These are phyloP conservation scores for Diaporthe sp. DNA, from an alignment of 2,329 filamentous ascomycete species.

Conservation along the genomic window DNA sequence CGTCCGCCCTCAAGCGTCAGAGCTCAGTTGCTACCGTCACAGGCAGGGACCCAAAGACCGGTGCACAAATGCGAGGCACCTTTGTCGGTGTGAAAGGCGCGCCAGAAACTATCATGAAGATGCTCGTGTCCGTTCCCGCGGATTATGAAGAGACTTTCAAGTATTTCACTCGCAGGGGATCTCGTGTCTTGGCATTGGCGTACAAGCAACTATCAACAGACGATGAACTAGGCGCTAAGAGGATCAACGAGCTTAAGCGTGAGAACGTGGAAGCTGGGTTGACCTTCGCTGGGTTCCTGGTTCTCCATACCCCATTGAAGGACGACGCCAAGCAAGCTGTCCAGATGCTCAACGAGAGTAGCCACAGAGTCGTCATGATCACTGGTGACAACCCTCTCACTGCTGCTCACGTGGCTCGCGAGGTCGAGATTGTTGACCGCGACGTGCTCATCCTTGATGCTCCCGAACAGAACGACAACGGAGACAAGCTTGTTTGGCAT, in stretches of 20 bases:
- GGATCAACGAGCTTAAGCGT: constrained; percentile 93
- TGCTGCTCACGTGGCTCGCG: constrained; percentile 92
- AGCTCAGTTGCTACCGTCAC: constrained; percentile 91
- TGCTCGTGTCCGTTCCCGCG: constrained; percentile 84
- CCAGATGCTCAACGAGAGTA: constrained; percentile 98
- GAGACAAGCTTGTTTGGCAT: constrained; percentile 90
- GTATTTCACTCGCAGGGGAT: constrained; percentile 96
- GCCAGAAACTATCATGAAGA: constrained; percentile 95
- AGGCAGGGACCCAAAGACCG: constrained; percentile 77
- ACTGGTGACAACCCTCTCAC: constrained; percentile 98
- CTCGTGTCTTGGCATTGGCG: constrained; percentile 91
- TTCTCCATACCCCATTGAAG: constrained; percentile 95
- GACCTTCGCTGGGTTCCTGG: constrained; percentile 93
- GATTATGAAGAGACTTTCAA: constrained; percentile 99
- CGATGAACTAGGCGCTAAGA: constrained; percentile 83
- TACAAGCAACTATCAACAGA: constrained; percentile 92
- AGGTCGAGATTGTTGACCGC: constrained; percentile 97
- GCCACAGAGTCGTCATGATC: constrained; percentile 98
- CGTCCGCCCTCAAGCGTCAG: constrained; percentile 94
- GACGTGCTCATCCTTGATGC: constrained; percentile 96
- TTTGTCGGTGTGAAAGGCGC: constrained; percentile 98
- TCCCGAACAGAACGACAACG: constrained; percentile 87
- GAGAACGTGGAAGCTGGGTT: constrained; percentile 90
- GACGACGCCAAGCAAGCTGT: constrained; percentile 95
- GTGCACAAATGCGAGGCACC: constrained; percentile 83